Base-by-base conservation (phyloP, 768 basidiomycete genomes). In the Coprinopsis marcescibilis region DNA sequence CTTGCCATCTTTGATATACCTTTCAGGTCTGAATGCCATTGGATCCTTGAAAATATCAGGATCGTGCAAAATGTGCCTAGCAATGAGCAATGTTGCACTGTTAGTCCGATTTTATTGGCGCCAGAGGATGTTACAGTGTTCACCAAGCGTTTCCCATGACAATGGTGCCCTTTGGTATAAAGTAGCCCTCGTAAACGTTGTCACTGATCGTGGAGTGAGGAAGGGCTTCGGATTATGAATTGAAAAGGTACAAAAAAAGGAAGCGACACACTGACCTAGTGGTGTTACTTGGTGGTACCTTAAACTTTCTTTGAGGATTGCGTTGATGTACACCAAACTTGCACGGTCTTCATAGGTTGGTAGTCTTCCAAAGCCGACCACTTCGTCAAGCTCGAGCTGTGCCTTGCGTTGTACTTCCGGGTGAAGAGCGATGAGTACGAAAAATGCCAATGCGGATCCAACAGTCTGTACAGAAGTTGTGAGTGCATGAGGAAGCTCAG, bases 351-450 rank as follows among this genome's bases (percentile, higher is more conserved):
- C 30, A 26, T 56, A 55, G 3, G 39, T 44, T 3, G 60, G 60
- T 2, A 60, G 27, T 2, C 50, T 19, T 8, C 49, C 55, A 11
- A 38, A 34, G 2, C 60, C 60, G 1, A 61, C 48, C 11, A 60
- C 56, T 1, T 33, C 15, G 34, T 61, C 60, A 3, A 61, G 25
- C 48, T 61, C 58, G 2, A 23, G 19, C 36, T 57, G 55, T 13
- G 55, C 58, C 34, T 58, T 60, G 43, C 49, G 55, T 50, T 65
- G 64, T 0, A 65, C 60, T 0, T 68, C 66, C 1, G 66, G 69
- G 50, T 69, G 53, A 64, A 71, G 69, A 11, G 65, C 66, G 10
- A 74, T 57, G 23, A 71, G 34, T 45, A 71, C 66, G n/a, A 50
- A 49, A 8, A 33, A 35, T 3, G 36, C 20, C 34, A 25, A 6